Evolutionary conservation across 2,329 filamentous ascomycete species (phyloP).

Genomic region (Ceratocystis cacaofunesta): DNA sequence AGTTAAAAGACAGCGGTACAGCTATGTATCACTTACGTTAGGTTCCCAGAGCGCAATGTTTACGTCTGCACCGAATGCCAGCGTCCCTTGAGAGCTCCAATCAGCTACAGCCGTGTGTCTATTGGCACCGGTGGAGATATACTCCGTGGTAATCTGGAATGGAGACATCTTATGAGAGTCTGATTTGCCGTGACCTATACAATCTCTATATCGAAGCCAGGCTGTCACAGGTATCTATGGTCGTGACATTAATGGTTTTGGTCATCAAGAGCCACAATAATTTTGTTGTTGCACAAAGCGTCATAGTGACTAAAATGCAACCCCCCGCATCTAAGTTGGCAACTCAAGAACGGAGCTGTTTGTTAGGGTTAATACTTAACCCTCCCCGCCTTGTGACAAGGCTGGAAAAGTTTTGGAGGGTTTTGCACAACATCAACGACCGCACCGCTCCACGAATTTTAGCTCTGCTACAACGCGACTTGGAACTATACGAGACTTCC

Average conservation of each 20-base stretch:
- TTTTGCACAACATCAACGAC: neutral
- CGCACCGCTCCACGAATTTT: neutral
- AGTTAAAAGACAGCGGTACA: neutral
- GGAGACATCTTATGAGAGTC: conserved; percentile 18
- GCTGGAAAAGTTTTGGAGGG: conserved; percentile 16
- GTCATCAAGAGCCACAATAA: neutral
- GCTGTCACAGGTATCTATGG: neutral
- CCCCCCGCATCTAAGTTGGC: neutral
- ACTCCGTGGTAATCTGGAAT: conserved; percentile 29
- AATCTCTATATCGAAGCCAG: neutral
- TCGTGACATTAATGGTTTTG: neutral
- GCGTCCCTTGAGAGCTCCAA: conserved; percentile 58
- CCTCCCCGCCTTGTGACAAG: conserved; percentile 2
- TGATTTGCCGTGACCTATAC: too few species aligned
- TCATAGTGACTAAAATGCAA: neutral
- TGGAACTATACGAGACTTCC: neutral
- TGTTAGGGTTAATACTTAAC: neutral
- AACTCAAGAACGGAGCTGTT: neutral
- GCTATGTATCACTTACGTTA: conserved; percentile 36
- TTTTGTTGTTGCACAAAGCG: conserved; percentile 16
- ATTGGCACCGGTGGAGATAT: conserved; percentile 72
- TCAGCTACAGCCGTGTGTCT: conserved; percentile 79
- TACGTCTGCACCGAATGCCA: conserved; percentile 80
- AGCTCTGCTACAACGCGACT: neutral
- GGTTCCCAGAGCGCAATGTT: conserved; percentile 85